A percentile compares a stretch with the other conserved stretches of the same genome.
Evolutionary conservation across 495 filamentous ascomycete genomes (phyloP).

Genomic region (Xylaria telfairii): DNA sequence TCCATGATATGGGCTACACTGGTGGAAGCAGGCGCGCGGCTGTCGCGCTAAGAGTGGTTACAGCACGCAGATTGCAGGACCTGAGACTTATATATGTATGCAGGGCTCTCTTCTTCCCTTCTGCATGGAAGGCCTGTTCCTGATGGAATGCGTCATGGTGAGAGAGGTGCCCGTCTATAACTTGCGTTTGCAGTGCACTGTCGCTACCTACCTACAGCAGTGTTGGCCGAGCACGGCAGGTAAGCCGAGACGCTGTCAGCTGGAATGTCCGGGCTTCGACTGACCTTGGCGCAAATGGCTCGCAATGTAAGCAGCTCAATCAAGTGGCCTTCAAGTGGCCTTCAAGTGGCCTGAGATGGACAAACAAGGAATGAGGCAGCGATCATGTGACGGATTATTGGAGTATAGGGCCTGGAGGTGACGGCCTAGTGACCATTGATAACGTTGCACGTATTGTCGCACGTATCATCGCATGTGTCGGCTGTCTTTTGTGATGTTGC

Average conservation of each 20-base stretch:
- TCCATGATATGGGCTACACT: background rate
- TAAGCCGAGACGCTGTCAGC: conserved; percentile 7
- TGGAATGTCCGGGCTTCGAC: conserved; percentile 12
- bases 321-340: no score
- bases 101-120: background rate
- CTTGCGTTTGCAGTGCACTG: background rate
- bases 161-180: background rate
- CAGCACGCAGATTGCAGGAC: background rate
- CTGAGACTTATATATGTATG: background rate
- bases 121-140: background rate
- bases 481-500: background rate
- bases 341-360: background rate
- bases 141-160: background rate
- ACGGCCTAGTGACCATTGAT: conserved; percentile 16
- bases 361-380: conserved; percentile 1
- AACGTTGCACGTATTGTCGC: conserved; percentile 14
- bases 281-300: conserved; percentile 1
- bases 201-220: background rate
- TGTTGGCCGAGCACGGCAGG: conserved; percentile 4
- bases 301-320: background rate
- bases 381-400: conserved; percentile 23
- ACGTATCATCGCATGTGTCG: background rate
- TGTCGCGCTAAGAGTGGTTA: background rate
- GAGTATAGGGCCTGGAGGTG: conserved; percentile 6
- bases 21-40: conserved; percentile 11